Percentiles rank a stretch among this genome's conserved stretches.
Evolutionary conservation across 352 stramenopile genomes (phyloP).

Genomic region (Globisporangium middletonii): DNA sequence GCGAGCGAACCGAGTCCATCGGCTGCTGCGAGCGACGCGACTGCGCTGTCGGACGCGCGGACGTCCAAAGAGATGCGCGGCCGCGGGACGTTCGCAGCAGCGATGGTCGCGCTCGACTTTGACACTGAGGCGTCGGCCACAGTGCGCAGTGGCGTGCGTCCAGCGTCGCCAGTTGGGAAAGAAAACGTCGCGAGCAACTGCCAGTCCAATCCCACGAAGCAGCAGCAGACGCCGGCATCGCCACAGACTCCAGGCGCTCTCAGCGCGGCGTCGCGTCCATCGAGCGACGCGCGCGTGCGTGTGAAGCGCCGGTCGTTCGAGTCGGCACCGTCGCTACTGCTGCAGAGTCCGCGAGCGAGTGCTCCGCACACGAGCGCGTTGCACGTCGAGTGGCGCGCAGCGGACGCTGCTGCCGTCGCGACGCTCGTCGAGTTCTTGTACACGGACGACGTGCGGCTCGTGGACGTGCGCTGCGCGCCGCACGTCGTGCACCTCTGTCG

Average conservation of each 20-base stretch:
- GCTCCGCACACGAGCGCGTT: slow-evolving; percentile 5
- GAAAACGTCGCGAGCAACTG: background rate
- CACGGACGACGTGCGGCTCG: slow-evolving; percentile 26
- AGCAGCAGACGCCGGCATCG: background rate
- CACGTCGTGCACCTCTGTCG: slow-evolving; percentile 34
- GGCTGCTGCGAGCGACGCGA: background rate
- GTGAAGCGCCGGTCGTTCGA: background rate
- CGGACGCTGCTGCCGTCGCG: slow-evolving; percentile 35
- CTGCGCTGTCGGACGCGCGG: background rate
- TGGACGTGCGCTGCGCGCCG: slow-evolving; percentile 24
- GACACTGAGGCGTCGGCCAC: too few relatives aligned
- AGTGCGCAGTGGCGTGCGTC: too few relatives aligned
- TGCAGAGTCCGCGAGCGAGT: background rate
- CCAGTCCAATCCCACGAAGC: background rate
- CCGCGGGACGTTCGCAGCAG: too few relatives aligned
- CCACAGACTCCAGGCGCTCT: background rate
- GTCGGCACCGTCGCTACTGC: background rate
- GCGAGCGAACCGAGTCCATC: too few relatives aligned
- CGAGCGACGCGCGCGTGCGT: background rate
- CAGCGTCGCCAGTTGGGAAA: too few relatives aligned
- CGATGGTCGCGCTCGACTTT: too few relatives aligned
- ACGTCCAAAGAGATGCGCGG: too few relatives aligned
- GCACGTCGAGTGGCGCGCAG: slow-evolving; percentile 36
- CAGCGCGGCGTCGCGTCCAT: background rate
- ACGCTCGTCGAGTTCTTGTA: slow-evolving; percentile 56